These are phyloP conservation scores for Encephalitozoon romaleae DNA, from an alignment of 371 early-diverging fungal genomes.

Conservation along the genomic window DNA sequence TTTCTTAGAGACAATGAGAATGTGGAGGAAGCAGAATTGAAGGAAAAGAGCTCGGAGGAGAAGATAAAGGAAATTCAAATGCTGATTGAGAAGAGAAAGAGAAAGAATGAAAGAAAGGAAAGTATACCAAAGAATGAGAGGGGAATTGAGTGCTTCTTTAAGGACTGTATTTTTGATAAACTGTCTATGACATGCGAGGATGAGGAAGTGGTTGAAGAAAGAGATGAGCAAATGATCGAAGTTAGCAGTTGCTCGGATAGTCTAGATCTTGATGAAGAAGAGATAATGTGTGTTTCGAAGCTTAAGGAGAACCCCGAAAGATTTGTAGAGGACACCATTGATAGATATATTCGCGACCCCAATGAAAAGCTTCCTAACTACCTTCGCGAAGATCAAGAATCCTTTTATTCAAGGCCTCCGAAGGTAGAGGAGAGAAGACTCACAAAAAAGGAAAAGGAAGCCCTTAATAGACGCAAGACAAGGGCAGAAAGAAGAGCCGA, in stretches of 20 bases:
- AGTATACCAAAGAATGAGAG: background rate
- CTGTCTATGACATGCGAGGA: background rate
- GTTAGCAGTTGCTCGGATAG: slow-evolving; percentile 33
- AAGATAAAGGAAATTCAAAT: slow-evolving; percentile 60
- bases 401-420: slow-evolving; percentile 39
- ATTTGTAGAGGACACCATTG: slow-evolving; percentile 57
- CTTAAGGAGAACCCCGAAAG: slow-evolving; percentile 55
- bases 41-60: slow-evolving; percentile 62
- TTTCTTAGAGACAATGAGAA: slow-evolving; percentile 33
- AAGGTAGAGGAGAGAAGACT: slow-evolving; percentile 44
- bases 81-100: slow-evolving; percentile 16
- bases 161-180: slow-evolving; percentile 43
- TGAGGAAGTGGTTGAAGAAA: background rate
- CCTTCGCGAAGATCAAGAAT: slow-evolving; percentile 49
- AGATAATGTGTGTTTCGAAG: slow-evolving; percentile 47
- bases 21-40: slow-evolving; percentile 42
- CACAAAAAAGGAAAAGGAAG: slow-evolving; percentile 55
- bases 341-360: slow-evolving; percentile 54
- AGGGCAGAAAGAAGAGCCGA: slow-evolving; percentile 51
- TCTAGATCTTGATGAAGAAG: slow-evolving; percentile 51
- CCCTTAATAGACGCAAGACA: slow-evolving; percentile 34
- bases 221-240: slow-evolving; percentile 27
- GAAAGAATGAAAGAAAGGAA: background rate
- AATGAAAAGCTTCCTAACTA: slow-evolving; percentile 56
- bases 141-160: slow-evolving; percentile 14